Base-by-base conservation (phyloP, 495 filamentous ascomycete species). In the Aspergillus kassunensis region DNA sequence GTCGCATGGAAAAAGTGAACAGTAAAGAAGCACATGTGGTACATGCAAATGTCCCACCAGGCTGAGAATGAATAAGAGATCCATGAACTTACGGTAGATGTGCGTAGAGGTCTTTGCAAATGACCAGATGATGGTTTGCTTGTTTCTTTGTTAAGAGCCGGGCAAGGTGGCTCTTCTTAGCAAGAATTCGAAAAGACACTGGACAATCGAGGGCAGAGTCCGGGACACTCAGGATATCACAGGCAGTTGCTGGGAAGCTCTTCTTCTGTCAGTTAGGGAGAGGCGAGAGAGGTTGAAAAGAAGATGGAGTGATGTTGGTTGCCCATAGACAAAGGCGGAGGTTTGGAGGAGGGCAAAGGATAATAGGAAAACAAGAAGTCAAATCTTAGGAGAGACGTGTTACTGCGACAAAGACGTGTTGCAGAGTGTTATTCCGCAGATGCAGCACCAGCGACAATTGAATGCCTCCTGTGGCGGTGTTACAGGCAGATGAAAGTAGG, bases 401-500 rank as follows among this genome's bases (percentile, higher is more conserved):
- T 46, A 45, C 31, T 24, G 41, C 5, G 23, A 7, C 6, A 23
- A n/a, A 33, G 25, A 30, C 19, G 19, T 41, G 2, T 11, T 7
- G 25, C 15, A 18, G 5, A 40, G 49, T 52, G 49, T 52, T 52
- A 45, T 44, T 44, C 33, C 40, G 21, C 15, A 33, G 29, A 49
- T 41, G 35, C 36, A 31, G 35, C 23, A 41, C 16, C 39, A 12
- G 34, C 42, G 42, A 53, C 13, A 30, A 43, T 21, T 33, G 12
- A 40, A 20, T 53, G 42, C 41, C 23, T 44, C 23, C 16, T 11
- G 51, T 53, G 42, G 51, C 51, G 42, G 23, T 53, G 21, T 20
- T 23, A 4, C 51, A 46, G 42, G 51, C 42, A 46, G 41, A 40
- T 24, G 40, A 40, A 53, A n/a, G 36, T 16, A 50, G 50, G 49